Percentiles rank a stretch among this genome's conserved stretches.
Conservation (phyloP, 2,329 filamentous ascomycete species). For the Epichloe sibirici region DNA sequence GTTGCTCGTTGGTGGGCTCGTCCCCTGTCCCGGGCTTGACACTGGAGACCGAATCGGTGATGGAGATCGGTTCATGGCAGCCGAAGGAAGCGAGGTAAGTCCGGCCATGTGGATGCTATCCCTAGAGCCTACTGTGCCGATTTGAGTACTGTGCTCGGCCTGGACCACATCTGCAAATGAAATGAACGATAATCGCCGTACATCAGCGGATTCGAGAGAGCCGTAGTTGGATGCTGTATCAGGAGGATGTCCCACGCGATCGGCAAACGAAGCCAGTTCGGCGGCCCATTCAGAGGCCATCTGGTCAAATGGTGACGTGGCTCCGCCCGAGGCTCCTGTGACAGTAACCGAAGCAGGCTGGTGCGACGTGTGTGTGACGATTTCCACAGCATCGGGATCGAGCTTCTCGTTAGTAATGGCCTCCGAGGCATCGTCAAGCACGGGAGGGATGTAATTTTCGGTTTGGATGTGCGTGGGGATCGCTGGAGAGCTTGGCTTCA, state of each 20-base stretch:
- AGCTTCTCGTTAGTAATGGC: conserved; percentile 81
- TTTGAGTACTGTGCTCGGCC: conserved; percentile 57
- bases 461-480: conserved; percentile 89
- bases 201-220: conserved; percentile 60
- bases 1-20: conserved; percentile 66
- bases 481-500: conserved; percentile 65
- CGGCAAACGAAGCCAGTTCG: conserved; percentile 42
- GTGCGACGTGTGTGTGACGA: conserved; percentile 76
- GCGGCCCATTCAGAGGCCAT: conserved; percentile 41
- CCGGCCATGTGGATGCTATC: conserved; percentile 61
- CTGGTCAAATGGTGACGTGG: conserved; percentile 26
- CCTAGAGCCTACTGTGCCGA: conserved; percentile 38
- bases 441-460: conserved; percentile 85
- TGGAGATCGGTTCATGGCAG: conserved; percentile 51
- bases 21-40: conserved; percentile 55
- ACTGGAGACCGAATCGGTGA: conserved; percentile 71
- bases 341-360: conserved; percentile 65
- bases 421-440: conserved; percentile 80
- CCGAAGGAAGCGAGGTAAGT: conserved; percentile 46
- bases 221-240: conserved; percentile 67
- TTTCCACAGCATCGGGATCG: conserved; percentile 82
- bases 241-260: conserved; percentile 29
- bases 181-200: conserved; percentile 82
- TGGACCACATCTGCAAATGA: conserved; percentile 95
- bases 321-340: conserved; percentile 29